Conservation (phyloP, 1,284 basidiomycete genomes). For the Malassezia sp. region DNA sequence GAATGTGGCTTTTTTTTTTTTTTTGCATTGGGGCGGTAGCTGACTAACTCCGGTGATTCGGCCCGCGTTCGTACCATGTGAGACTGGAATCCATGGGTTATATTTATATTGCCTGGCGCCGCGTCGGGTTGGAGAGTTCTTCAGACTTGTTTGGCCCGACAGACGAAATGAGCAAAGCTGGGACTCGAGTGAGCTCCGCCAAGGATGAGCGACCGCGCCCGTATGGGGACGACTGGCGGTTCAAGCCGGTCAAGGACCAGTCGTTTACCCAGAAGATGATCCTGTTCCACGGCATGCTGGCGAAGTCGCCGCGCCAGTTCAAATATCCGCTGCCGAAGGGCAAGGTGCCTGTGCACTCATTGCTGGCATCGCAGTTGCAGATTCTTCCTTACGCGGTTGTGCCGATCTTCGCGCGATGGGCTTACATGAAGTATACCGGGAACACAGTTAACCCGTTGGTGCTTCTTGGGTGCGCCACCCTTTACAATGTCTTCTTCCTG, state of each 20-base stretch:
- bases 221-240: slow-evolving; percentile 1
- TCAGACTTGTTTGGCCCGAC: not conserved
- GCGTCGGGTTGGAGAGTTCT: not conserved
- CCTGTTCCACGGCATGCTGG: not conserved
- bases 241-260: not conserved
- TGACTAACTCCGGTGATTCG: no score
- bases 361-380: slow-evolving; percentile 23
- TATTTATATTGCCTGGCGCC: no score
- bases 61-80: no score
- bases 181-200: no score
- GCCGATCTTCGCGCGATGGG: slow-evolving; percentile 24
- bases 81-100: no score
- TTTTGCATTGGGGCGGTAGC: no score
- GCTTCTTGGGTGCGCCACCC: slow-evolving; percentile 21
- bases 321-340: not conserved
- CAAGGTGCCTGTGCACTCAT: slow-evolving; percentile 23
- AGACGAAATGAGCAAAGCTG: no score
- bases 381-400: slow-evolving; percentile 21
- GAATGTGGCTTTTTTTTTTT: no score
- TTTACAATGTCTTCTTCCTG: slow-evolving; percentile 21
- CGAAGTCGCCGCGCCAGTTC: not conserved
- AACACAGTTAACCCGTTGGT: slow-evolving; percentile 22
- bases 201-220: not conserved
- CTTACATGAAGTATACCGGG: slow-evolving; percentile 22
- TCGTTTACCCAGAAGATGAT: not conserved